These are phyloP conservation scores for Aspergillus sp. DNA, from an alignment of 2,329 filamentous ascomycete species.

Conservation along the genomic window DNA sequence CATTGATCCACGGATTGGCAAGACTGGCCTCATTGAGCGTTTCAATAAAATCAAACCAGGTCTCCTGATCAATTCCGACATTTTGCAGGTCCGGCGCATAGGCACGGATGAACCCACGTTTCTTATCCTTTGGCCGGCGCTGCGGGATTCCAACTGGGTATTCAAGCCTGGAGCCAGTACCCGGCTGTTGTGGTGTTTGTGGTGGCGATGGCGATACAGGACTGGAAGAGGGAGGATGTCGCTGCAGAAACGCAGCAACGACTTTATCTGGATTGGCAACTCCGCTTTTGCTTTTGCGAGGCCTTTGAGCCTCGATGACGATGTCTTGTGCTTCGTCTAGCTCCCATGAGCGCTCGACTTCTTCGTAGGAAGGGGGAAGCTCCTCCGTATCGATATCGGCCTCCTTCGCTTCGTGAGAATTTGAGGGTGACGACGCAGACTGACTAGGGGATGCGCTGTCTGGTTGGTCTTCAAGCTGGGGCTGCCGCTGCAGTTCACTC, in stretches of 20 bases:
- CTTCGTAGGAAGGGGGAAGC: neutral
- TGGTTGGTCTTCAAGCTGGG: neutral
- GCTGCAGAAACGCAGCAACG: conserved; percentile 15
- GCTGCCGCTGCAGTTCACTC: neutral
- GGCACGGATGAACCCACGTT: conserved; percentile 41
- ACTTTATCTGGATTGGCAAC: conserved; percentile 4
- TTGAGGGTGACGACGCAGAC: neutral
- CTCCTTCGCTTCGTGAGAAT: neutral
- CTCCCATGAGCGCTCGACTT: conserved; percentile 23
- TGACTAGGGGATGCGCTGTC: neutral
- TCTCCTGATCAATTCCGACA: conserved; percentile 36
- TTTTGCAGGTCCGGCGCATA: conserved; percentile 39
- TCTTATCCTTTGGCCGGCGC: conserved; percentile 35
- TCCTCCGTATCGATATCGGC: neutral
- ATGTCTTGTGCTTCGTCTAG: conserved; percentile 26
- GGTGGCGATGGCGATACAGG: neutral
- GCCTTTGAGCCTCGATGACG: neutral
- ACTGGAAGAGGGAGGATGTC: conserved; percentile 13
- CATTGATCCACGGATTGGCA: conserved; percentile 38
- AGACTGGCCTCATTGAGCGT: conserved; percentile 40
- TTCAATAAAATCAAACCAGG: conserved; percentile 40
- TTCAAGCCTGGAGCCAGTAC: conserved; percentile 17
- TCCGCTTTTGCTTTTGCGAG: neutral
- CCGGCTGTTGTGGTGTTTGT: neutral
- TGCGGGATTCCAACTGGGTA: conserved; percentile 43